Conservation (phyloP, 75 land plant species). For the Cryptomeria japonica region DNA sequence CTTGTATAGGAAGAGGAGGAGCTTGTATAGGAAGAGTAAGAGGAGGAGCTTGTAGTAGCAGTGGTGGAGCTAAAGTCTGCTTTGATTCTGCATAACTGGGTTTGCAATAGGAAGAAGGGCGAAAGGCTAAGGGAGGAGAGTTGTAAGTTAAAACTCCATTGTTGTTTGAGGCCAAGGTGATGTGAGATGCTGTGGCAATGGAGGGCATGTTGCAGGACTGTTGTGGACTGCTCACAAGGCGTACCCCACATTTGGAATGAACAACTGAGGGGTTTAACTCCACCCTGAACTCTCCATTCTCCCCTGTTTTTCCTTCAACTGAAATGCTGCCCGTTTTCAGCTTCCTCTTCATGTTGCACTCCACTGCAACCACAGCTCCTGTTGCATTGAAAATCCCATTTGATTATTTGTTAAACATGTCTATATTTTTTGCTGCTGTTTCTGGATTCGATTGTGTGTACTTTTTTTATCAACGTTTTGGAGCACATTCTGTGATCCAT, state of each 20-base stretch:
- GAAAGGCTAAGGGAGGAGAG: background rate
- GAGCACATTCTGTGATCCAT: too few relatives aligned
- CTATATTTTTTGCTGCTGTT: too few relatives aligned
- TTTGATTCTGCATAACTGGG: too few relatives aligned
- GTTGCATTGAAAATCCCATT: background rate
- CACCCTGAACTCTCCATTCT: background rate
- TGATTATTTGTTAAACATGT: too few relatives aligned
- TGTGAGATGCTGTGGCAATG: background rate
- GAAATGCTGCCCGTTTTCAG: background rate
- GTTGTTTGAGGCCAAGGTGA: background rate
- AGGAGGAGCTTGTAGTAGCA: too few relatives aligned
- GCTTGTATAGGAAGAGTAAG: too few relatives aligned
- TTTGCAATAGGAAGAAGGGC: background rate
- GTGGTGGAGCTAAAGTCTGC: too few relatives aligned
- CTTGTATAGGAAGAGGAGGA: too few relatives aligned
- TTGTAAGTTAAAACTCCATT: background rate
- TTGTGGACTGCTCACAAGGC: background rate
- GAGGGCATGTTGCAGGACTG: background rate
- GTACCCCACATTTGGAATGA: background rate
- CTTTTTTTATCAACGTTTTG: too few relatives aligned
- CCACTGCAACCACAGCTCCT: background rate
- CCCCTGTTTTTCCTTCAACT: background rate
- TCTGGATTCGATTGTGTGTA: too few relatives aligned
- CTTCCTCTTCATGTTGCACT: background rate
- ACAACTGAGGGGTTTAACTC: background rate